Base-by-base conservation (phyloP, 1,139 yeast species). In the Hemisphaericaspora lyxosophila region DNA sequence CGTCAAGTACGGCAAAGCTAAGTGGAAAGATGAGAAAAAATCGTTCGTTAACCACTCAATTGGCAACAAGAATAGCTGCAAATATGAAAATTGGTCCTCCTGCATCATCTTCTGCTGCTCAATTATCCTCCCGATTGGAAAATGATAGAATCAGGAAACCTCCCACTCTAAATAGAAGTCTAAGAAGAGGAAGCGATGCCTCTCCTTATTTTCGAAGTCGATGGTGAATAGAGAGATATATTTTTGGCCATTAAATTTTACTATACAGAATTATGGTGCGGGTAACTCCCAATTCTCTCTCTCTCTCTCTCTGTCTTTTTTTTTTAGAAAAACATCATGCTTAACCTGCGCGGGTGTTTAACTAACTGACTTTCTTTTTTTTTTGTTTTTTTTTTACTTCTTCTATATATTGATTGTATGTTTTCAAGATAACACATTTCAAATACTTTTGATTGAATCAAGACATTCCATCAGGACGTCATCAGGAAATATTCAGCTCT, bases 11-110 rank as follows among this genome's bases (percentile, higher is more conserved):
- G 9, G 19, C 12, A 9, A 36, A 28, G 18, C 12, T 28, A 19
- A 17, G 24, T 19, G 26, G 34, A 9, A 29, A 16, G 24, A 22
- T 24, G 15, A 13, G 32, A 18, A 40, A 37, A 27, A 44, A 29
- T 12, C 26, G 39, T 12, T 34, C 50, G 6, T 33, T 38, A 12
- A 44, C 50, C 4, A 40, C 40, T 20, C 46, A 43, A 31, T 34
- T 48, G 14, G 48, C 51, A 4, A 40, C 51, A n/a, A 34, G 49
- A 26, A 42, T 48, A 12, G 42, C 49, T 7, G 43, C 51, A 16
- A 46, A 48, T 26, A 48, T 45, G 48, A 45, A 39, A 26, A 29
- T 45, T 4, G 47, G 48, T 8, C 35, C 39, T 6, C 36, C 43
- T 4, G 28, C 35, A 5, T 30, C 31, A 14, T 25, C 40, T 4